Evolutionary conservation across 179 eudicot genomes (phyloP), one percentile per base, ranked within the genome.

Genomic region (Drosera spatulata): DNA sequence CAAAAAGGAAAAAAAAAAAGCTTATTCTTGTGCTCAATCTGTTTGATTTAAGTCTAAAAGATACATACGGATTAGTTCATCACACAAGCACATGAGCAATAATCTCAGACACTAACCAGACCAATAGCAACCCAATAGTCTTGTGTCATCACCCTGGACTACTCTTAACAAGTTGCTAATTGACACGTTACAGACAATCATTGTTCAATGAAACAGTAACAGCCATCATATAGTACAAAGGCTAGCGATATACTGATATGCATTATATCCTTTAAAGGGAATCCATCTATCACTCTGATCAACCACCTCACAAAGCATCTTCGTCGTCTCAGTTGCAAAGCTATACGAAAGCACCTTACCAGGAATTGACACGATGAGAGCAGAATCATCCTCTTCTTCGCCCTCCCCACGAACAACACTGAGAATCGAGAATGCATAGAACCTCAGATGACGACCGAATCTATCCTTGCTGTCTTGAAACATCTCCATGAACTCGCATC

Each of bases 271-370:
- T 22, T 66, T 74, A 15, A 73, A 73, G 8, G 81, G 81, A 13
- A 77, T 44, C 75, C 77, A 69, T 48, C 15, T 77, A 57, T 77
- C 81, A 64, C 68, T 70, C 42, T 65, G 68, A 77, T 77, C 81
- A 0, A 56, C 66, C 61, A 73, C 73, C 55, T 77, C 55, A 39
- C 66, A 64, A 40, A 70, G 53, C 60, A 66, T 73, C 41, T 64
- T 64, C 2, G 75, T 67, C 5, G 62, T 41, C 57, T 52, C 60
- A 11, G 64, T 64, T 51, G 58, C 53, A n/a, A 74, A 69, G 42
- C 65, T 62, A 42, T 77, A 80, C 43, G 71, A 61, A 44, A 77
- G 56, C 53, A 74, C 71, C 57, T 74, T 77, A 63, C 79, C 79
- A 9, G 79, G 82, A 48, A 74, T 59, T 14, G 77, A 67, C 14